phyloP scores from a whole-genome alignment of 2,329 filamentous ascomycete genomes.

The Venturia aucupariae region DNA sequence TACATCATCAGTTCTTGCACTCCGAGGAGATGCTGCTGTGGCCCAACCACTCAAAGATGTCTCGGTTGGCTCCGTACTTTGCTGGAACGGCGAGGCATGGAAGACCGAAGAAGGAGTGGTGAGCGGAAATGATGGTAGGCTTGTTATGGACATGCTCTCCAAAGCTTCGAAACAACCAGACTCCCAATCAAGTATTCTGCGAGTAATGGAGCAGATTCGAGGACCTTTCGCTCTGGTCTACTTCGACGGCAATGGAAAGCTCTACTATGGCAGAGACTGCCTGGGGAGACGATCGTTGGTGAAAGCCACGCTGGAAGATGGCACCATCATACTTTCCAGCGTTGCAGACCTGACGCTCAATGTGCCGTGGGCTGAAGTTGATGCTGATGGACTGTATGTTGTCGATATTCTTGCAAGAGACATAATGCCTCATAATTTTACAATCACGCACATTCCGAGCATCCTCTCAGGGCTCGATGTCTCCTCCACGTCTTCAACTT shows the following conservation, averaged over 20 bases:
- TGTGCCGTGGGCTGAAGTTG: slow-evolving; percentile 63
- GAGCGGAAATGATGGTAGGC: slow-evolving; percentile 68
- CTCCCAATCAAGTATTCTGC: slow-evolving; percentile 18
- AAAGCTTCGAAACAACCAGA: slow-evolving; percentile 16
- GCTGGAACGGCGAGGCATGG: slow-evolving; percentile 99
- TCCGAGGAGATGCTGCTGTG: slow-evolving; percentile 66
- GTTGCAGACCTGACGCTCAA: slow-evolving; percentile 45
- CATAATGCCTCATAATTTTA: background rate
- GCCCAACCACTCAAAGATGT: slow-evolving; percentile 61
- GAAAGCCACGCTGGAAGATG: slow-evolving; percentile 26
- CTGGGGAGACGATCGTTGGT: slow-evolving; percentile 74
- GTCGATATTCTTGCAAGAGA: background rate
- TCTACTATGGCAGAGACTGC: slow-evolving; percentile 82
- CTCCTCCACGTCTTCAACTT: background rate
- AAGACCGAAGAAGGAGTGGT: slow-evolving; percentile 51
- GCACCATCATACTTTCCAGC: slow-evolving; percentile 58
- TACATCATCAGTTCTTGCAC: slow-evolving; percentile 76
- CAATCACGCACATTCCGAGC: background rate
- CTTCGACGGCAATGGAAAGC: slow-evolving; percentile 54
- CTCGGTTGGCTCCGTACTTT: slow-evolving; percentile 56
- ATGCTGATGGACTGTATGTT: slow-evolving; percentile 72
- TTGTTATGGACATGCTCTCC: slow-evolving; percentile 54
- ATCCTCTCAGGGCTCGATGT: background rate
- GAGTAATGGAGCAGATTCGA: slow-evolving; percentile 23
- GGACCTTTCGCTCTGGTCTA: slow-evolving; percentile 90